Evolutionary conservation across 257 asterid species (phyloP), one percentile per base, ranked within the genome.

Genomic region (Nicotiana tabacum): DNA sequence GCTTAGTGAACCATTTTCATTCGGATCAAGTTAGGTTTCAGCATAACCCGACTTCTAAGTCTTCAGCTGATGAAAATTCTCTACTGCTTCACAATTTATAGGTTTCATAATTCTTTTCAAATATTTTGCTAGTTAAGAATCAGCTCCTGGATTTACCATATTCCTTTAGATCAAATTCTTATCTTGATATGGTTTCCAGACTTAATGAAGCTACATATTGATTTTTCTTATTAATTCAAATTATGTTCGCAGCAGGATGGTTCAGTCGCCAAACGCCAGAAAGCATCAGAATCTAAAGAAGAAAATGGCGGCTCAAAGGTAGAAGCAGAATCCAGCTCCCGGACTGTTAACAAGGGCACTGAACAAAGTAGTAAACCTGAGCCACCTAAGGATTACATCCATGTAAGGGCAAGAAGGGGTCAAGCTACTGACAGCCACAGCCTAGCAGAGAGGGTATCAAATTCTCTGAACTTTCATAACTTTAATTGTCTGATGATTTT

Each of bases 391-490:
- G 99, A 93, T 84, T 95, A 91, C 85, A 93, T 95, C 87, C 99
- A 95, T 85, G 98, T 95, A 83, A 89, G 98, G 87, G 98, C 98
- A 21, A 91, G 98, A 88, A 90, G 98, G 89, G 99, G 99, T 30
- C 98, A 95, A 89, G 99, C 99, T 33, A 95, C 98, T 13, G 99
- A 95, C 88, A 93, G 99, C 90, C 99, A 93, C 87, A 93, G 98
- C 88, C 82, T 95, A 81, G 98, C 99, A 39, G 99, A 95, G 88
- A 89, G 99, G 87, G 99, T 95, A 87, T 83, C 29, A 57, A 51
- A 58, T 60, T 62, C 56, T n/a, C 69, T 4, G 21, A 66, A 57
- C 77, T 35, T 81, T 32, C 17, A 7, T 56, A 81, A 85, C 77
- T 78, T 69, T 10, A 51, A 15, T 9, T 3, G 11, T 24, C 33